Base-by-base conservation (phyloP, 2,329 filamentous ascomycete species). In the Colletotrichum phormii region DNA sequence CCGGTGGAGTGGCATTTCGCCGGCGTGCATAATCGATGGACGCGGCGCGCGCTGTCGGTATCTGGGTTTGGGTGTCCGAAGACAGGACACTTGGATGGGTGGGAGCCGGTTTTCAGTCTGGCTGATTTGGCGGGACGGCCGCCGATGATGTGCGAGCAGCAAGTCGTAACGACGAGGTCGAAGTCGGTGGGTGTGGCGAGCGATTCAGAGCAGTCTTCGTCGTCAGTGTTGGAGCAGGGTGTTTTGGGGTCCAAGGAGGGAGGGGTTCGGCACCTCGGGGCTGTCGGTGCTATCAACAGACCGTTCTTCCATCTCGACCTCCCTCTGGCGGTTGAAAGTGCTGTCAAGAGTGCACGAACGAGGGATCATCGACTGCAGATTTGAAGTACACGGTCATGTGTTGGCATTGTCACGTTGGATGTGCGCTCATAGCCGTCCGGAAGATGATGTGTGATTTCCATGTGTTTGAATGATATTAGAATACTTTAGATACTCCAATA, bases 1-100 rank as follows among this genome's bases (percentile, higher is more conserved):
- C 73, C 76, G 0, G 85, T 87, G 4, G 85, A 88, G 73, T 88
- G 86, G 85, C 86, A 89, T 74, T 86, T 91, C 75, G 87, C 88
- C 0, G 84, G 84, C 35, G 80, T 91, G 3, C 81, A 82, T 63
- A 90, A 89, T 76, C 84, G 86, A 3, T 91, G 89, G 89, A 85
- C 88, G 6, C 85, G 88, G 33, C 86, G 89, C 4, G 88, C 89
- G 1, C 84, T 91, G 0, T 84, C 88, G 0, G 83, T 83, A 0
- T 87, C 86, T 0, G 89, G 89, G 0, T 91, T 91, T 70, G 89
- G 89, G 0, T 85, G 82, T 58, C 85, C 80, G 35, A 18, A 60
- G 0, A 12, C 57, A 2, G 65, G 57, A 1, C 49, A 46, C 22
- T 24, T 66, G n/a, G 22, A 53, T 24, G 35, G 29, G 1, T 73